Evolutionary conservation across 768 basidiomycete species (phyloP), one percentile per base, ranked within the genome.

Genomic region (Paxillus ammoniavirescens): DNA sequence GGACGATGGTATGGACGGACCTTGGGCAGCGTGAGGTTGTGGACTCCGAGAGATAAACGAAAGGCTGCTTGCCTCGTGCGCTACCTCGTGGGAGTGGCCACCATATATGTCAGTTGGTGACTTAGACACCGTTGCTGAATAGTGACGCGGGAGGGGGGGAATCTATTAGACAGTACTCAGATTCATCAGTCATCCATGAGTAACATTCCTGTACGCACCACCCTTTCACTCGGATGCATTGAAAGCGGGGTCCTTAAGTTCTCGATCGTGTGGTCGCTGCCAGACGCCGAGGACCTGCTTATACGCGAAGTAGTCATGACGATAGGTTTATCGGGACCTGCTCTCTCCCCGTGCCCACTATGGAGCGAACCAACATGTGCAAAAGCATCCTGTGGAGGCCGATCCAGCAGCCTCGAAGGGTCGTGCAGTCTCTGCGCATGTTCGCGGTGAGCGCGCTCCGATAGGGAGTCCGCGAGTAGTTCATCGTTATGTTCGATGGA

Each of bases 201-300:
- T 18, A 8, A 54, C 5, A 18, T 26, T 40, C 26, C 15, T 37
- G 26, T 8, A 54, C 68, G 36, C 21, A 69, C 70, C 56, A 63
- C 64, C 53, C 70, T 61, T 10, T 69, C 56, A 30, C 35, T 58
- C 36, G 58, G 66, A 48, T 72, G 54, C 33, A 48, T 42, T 7
- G 55, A 50, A 42, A 50, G 36, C 28, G 68, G 59, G n/a, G 59
- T 58, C 52, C 54, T 66, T 38, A 60, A 53, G 12, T 58, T 60
- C 26, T 72, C 68, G 2, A 70, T 56, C n/a, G 70, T 70, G 36
- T 61, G 66, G 44, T 70, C 70, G 49, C 70, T 72, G 4, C 53
- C 61, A 28, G 68, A 55, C 13, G 45, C 52, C 44, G 57, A 55
- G 13, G 59, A 67, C 53, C 62, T 55, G 36, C 54, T 53, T 23